These are phyloP conservation scores for Porpolomopsis calyptriformis DNA, from an alignment of 768 basidiomycete genomes.

Conservation along the genomic window DNA sequence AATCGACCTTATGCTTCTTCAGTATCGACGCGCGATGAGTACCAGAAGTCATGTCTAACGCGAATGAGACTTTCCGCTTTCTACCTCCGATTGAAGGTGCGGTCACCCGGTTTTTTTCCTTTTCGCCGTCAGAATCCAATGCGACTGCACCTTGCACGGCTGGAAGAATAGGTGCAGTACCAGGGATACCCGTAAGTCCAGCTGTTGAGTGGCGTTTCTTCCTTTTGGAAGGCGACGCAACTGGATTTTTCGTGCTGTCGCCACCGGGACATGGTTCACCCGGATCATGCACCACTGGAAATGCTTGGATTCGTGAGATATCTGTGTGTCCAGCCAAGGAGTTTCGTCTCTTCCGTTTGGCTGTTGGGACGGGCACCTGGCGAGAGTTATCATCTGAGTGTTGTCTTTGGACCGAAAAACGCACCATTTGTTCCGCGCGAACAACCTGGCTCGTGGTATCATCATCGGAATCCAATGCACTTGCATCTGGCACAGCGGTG, in stretches of 20 bases:
- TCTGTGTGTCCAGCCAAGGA: no score
- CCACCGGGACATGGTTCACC: no score
- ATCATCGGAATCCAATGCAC: not conserved
- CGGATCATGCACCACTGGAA: no score
- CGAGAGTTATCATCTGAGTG: no score
- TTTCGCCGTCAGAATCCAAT: not conserved
- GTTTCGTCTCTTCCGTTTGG: no score
- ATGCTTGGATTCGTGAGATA: no score
- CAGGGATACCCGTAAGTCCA: not conserved
- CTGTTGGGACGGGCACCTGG: no score
- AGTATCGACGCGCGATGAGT: not conserved
- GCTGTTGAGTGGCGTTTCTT: not conserved
- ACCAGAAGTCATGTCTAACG: not conserved
- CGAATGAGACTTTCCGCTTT: conserved; percentile 8
- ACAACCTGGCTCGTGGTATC: no score
- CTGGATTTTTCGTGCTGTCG: no score
- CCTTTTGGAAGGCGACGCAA: no score
- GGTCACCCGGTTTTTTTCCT: not conserved
- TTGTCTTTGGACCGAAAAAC: no score
- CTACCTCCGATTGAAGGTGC: not conserved
- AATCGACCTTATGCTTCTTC: not conserved
- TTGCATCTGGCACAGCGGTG: not conserved
- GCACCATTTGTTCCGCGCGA: no score
- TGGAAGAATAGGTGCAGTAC: not conserved
- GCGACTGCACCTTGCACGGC: not conserved